Percentiles rank a stretch among this genome's conserved stretches.
phyloP scores from a whole-genome alignment of 2,329 filamentous ascomycete genomes.

The Fusarium nelsonii region DNA sequence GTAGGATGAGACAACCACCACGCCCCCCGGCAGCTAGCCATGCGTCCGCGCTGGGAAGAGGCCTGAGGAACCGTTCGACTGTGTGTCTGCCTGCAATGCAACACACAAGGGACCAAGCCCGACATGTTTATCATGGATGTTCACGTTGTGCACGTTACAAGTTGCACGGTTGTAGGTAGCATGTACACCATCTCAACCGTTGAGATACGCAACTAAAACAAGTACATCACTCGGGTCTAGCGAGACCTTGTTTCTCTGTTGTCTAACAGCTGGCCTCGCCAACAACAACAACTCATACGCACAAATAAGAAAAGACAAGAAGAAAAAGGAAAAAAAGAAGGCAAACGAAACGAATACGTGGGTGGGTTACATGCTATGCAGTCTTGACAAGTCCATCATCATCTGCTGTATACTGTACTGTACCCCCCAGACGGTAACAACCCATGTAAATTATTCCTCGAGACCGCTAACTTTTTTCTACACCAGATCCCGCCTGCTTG shows the following conservation, averaged over 20 bases:
- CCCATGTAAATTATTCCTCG: constrained; percentile 3
- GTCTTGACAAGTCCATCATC: not conserved
- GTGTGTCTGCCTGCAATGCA: constrained; percentile 29
- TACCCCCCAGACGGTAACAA: constrained; percentile 9
- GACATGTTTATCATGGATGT: not conserved
- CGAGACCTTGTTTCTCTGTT: constrained; percentile 13
- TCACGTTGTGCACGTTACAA: not conserved
- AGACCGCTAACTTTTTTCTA: constrained; percentile 34
- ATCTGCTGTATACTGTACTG: not conserved
- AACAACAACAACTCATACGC: constrained; percentile 12
- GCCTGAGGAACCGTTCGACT: constrained; percentile 32
- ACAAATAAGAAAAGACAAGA: not conserved
- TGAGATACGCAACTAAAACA: not conserved
- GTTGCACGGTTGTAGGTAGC: not conserved
- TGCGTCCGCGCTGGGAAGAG: constrained; percentile 35
- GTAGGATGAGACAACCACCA: not conserved
- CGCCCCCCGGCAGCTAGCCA: constrained; percentile 31
- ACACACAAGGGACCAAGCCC: constrained; percentile 27
- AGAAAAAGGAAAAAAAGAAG: not conserved
- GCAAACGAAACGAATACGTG: constrained; percentile 27
- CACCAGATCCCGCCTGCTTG: constrained; percentile 48
- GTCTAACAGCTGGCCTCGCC: constrained; percentile 14
- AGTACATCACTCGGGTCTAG: not conserved
- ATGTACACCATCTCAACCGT: not conserved
- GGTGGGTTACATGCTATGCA: constrained; percentile 21